Conservation (phyloP, 2,329 filamentous ascomycete species). For the Albophoma yamanashiensis region DNA sequence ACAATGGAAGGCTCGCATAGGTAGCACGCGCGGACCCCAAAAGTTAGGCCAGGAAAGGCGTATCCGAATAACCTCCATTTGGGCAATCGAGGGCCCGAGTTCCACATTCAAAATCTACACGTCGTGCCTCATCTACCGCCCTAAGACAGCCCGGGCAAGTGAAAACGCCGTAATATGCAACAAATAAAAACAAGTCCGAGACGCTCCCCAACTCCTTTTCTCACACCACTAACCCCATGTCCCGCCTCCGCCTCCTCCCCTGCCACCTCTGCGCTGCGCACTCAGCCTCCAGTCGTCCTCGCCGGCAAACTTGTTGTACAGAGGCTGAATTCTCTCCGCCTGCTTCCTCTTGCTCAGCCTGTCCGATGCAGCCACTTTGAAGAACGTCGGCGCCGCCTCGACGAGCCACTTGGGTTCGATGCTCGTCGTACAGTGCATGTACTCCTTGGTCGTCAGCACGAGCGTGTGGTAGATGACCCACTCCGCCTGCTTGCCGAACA, state of each 20-base stretch:
- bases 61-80: background rate
- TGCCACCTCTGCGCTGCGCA: conserved; percentile 74
- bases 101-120: background rate
- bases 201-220: background rate
- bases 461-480: conserved; percentile 92
- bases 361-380: conserved; percentile 89
- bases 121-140: background rate
- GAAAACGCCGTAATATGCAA: background rate
- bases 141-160: background rate
- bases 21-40: background rate
- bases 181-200: background rate
- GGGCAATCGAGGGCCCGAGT: background rate
- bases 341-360: conserved; percentile 82
- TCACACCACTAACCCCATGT: conserved; percentile 67
- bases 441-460: conserved; percentile 91
- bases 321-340: conserved; percentile 86
- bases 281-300: conserved; percentile 94
- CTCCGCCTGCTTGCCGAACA: conserved; percentile 93
- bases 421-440: conserved; percentile 88
- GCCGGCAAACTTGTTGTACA: conserved; percentile 85
- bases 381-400: conserved; percentile 96
- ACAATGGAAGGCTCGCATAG: background rate
- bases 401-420: conserved; percentile 95
- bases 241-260: conserved; percentile 76
- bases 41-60: background rate